A percentile compares a stretch with the other conserved stretches of the same genome.
phyloP scores from a whole-genome alignment of 2,329 filamentous ascomycete genomes.

The Apiospora koreana region DNA sequence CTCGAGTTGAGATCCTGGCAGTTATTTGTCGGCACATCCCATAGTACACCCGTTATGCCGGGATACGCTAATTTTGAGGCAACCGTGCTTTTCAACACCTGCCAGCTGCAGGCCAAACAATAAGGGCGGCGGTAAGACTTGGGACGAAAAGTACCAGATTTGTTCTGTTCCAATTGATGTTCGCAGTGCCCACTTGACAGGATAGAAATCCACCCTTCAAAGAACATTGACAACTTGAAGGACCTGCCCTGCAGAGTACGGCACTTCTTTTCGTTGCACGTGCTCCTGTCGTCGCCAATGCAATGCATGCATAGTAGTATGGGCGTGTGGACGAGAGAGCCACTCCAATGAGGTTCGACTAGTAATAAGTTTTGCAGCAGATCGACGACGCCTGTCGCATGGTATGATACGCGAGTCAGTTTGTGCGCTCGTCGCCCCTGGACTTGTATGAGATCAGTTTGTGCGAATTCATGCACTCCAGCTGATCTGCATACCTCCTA shows the following conservation, averaged over 20 bases:
- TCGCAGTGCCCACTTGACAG: conserved; percentile 1
- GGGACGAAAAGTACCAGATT: conserved; percentile 1
- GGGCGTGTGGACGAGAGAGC: not conserved
- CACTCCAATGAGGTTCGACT: not conserved
- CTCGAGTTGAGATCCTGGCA: not conserved
- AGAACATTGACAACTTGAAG: not conserved
- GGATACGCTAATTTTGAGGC: conserved; percentile 14
- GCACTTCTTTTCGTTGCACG: not conserved
- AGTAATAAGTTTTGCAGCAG: not conserved
- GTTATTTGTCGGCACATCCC: conserved; percentile 15
- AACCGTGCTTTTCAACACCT: conserved; percentile 2
- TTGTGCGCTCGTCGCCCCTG: conserved; percentile 14
- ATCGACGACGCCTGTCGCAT: conserved; percentile 2
- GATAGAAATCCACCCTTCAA: not conserved
- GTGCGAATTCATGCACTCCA: conserved; percentile 16
- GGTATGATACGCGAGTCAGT: conserved; percentile 3
- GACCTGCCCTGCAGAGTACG: not conserved
- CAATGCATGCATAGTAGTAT: not conserved
- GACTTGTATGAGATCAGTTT: conserved; percentile 15
- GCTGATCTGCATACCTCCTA: not conserved
- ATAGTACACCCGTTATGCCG: conserved; percentile 20
- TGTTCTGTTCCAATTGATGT: no score
- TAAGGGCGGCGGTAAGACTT: not conserved
- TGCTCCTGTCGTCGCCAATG: not conserved
- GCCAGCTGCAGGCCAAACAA: not conserved